These are phyloP conservation scores for Tylopilus plumbeoviolaceoides DNA, from an alignment of 768 basidiomycete genomes.

Conservation along the genomic window DNA sequence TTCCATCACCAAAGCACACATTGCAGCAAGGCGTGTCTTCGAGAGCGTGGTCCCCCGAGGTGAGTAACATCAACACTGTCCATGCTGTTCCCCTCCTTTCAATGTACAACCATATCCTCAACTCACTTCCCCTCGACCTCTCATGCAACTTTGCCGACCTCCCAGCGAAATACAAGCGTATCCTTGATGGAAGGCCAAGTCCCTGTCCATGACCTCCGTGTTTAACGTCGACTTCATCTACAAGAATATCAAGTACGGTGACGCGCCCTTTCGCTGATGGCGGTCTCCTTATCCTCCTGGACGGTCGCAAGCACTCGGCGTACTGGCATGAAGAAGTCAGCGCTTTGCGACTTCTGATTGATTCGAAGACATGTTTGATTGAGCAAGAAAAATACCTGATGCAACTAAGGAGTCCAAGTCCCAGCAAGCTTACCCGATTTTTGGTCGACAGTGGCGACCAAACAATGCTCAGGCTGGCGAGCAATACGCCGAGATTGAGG, in stretches of 20 bases:
- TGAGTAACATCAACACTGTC: too few species aligned
- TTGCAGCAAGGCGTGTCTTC: constrained; percentile 84
- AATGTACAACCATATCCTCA: too few species aligned
- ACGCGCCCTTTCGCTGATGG: constrained; percentile 92
- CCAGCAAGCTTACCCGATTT: constrained; percentile 92
- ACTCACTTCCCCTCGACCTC: too few species aligned
- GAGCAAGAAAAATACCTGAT: constrained; percentile 99
- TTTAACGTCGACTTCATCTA: constrained; percentile 97
- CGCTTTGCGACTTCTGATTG: constrained; percentile 86
- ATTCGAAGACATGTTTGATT: constrained; percentile 96
- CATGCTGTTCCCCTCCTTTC: too few species aligned
- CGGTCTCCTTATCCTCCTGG: constrained; percentile 85
- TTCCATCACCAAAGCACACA: constrained; percentile 94
- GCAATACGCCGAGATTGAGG: constrained; percentile 97
- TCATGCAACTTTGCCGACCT: too few species aligned
- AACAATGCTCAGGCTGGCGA: constrained; percentile 94
- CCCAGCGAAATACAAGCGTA: constrained; percentile 63
- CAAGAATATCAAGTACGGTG: constrained; percentile 91
- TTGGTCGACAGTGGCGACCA: constrained; percentile 97
- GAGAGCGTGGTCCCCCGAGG: constrained; percentile 37
- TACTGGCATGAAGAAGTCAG: constrained; percentile 99
- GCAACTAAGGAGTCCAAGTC: constrained; percentile 91
- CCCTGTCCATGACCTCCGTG: constrained; percentile 90
- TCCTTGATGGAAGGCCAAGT: constrained; percentile 97
- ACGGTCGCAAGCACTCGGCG: constrained; percentile 93